Evolutionary conservation across 73 alveolate genomes (phyloP).

Genomic region (Tetrahymena elliotti): DNA sequence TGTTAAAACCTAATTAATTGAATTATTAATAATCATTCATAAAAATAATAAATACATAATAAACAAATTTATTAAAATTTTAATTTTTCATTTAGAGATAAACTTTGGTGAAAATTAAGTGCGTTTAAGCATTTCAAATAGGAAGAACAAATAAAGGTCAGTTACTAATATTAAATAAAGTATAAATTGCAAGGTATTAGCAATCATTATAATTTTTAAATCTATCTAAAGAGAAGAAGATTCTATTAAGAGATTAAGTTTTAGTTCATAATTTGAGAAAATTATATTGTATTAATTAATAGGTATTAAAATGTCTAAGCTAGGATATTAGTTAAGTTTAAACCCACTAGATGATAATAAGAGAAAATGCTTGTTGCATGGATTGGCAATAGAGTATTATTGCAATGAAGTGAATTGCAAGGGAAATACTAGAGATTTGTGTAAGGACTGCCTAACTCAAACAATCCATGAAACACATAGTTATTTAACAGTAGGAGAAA

Average conservation of each 20-base stretch:
- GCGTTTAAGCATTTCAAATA: neutral
- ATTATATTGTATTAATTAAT: neutral
- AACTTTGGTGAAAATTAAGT: no score
- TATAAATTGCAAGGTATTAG: neutral
- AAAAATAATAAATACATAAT: no score
- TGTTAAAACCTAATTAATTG: neutral
- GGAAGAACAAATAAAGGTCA: neutral
- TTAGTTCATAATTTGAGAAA: neutral
- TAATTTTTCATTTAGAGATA: neutral
- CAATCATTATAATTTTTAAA: neutral
- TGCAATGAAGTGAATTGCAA: neutral
- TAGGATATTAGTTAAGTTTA: neutral
- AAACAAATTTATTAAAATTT: neutral
- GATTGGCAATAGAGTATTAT: neutral
- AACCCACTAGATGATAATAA: neutral
- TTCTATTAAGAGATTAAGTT: no score
- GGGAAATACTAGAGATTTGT: neutral
- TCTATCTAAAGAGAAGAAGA: neutral
- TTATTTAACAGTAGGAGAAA: neutral
- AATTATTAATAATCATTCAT: neutral
- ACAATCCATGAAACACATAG: neutral
- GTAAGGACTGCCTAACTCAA: neutral
- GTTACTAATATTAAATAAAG: no score
- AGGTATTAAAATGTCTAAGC: neutral
- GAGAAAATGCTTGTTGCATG: neutral